Base-by-base conservation (phyloP, 495 filamentous ascomycete species). In the Venustampulla echinocandica region DNA sequence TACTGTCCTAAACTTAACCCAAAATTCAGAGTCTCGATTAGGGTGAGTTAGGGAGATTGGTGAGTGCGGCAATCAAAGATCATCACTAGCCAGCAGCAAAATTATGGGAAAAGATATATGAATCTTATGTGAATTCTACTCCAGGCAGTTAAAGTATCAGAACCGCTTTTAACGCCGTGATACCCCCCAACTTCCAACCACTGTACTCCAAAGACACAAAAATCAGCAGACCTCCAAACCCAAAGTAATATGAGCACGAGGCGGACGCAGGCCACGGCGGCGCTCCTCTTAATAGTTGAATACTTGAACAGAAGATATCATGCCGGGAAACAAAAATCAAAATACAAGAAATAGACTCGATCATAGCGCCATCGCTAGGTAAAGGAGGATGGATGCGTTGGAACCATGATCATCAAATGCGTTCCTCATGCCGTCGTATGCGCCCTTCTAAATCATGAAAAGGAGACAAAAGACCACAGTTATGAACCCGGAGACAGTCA, bases 281-380 rank as follows among this genome's bases (percentile, higher is more conserved):
- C 46, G 49, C 40, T 42, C 49, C 18, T 23, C 10, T 13, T 40
- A 22, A 50, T 44, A 47, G 25, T 22, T 39, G 19, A 47, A 27
- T 56, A 56, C 33, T 52, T 22, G 41, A 53, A 50, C 49, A 42
- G 38, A 49, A 44, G 34, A 42, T 24, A 49, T 49, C 41, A 49
- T 55, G 46, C 39, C 40, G 36, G n/a, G 45, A 47, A 27, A 10
- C 37, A 33, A 52, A 48, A 47, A 27, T 5, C 37, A 33, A 52
- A 48, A 50, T 53, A 53, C 54, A 57, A 50, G 49, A 50, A 56
- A 52, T 42, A 32, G 50, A 56, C 7, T 32, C 3, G 9, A 20
- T 46, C 46, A 44, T 45, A 27, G 33, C 30, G 35, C 21, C 4
- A 3, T 28, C 24, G 18, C 6, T 24, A 17, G 10, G 2, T 38